Percentiles rank a stretch among this genome's conserved stretches.
Evolutionary conservation across 169 alveolate species (phyloP).

Genomic region (Perkinsus olseni): DNA sequence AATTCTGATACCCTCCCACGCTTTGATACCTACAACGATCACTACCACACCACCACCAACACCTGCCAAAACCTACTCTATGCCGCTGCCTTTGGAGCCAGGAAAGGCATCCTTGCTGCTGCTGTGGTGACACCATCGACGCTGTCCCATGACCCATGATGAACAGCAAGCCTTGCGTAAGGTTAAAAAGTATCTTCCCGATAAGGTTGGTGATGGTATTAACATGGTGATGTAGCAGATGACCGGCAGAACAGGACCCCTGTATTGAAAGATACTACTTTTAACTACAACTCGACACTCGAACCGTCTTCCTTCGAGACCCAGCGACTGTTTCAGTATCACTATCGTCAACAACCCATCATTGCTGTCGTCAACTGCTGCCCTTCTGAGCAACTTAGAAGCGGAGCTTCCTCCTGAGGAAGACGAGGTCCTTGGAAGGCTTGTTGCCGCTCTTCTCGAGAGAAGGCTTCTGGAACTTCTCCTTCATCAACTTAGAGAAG

Average conservation of each 20-base stretch:
- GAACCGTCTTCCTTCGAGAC: background rate
- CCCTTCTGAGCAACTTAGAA: no score
- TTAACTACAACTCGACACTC: background rate
- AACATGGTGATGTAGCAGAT: no score
- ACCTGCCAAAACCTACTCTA: background rate
- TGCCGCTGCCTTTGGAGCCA: background rate
- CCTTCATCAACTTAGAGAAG: background rate
- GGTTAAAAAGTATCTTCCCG: no score
- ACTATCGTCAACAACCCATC: background rate
- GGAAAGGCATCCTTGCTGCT: background rate
- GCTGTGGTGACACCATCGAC: no score
- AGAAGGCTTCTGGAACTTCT: background rate
- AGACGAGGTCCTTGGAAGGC: background rate
- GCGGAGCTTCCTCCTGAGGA: background rate
- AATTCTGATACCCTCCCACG: constrained; percentile 47
- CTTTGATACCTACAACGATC: background rate
- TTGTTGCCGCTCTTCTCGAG: background rate
- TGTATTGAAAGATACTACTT: background rate
- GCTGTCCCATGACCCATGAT: no score
- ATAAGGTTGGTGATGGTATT: no score
- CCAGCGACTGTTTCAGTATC: background rate
- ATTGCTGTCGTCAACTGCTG: no score
- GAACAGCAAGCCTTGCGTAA: no score
- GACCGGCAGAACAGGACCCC: no score
- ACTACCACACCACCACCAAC: background rate